Conservation (phyloP, 768 basidiomycete genomes). For the Dentipellis fragilis region DNA sequence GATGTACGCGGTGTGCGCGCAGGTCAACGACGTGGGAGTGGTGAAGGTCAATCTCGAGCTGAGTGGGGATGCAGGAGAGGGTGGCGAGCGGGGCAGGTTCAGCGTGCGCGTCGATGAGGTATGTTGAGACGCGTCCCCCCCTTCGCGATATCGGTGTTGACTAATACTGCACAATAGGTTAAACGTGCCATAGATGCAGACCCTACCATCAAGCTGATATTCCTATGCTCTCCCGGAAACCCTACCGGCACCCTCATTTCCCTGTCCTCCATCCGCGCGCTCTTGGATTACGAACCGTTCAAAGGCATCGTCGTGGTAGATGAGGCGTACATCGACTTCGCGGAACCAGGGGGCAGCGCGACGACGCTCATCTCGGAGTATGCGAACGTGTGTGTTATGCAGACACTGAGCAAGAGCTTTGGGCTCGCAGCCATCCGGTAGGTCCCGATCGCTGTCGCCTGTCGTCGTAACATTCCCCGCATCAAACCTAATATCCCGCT, state of each 20-base stretch:
- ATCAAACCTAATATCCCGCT: background rate
- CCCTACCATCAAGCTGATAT: slow-evolving; percentile 79
- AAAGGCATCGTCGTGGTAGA: slow-evolving; percentile 91
- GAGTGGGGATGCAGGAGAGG: slow-evolving; percentile 52
- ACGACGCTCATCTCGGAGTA: slow-evolving; percentile 68
- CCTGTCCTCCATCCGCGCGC: slow-evolving; percentile 49
- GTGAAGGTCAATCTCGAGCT: slow-evolving; percentile 68
- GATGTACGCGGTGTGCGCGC: slow-evolving; percentile 93
- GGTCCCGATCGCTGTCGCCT: no score
- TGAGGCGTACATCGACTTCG: slow-evolving; percentile 97
- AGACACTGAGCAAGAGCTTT: slow-evolving; percentile 94
- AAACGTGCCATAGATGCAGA: slow-evolving; percentile 60
- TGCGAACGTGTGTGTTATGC: slow-evolving; percentile 87
- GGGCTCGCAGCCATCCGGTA: slow-evolving; percentile 93
- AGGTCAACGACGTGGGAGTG: slow-evolving; percentile 86
- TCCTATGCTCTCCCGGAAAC: slow-evolving; percentile 96
- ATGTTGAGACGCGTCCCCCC: slow-evolving; percentile 14
- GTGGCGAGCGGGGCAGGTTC: slow-evolving; percentile 63
- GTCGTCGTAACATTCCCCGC: background rate
- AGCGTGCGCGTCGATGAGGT: slow-evolving; percentile 69
- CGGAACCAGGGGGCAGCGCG: slow-evolving; percentile 50
- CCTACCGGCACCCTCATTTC: slow-evolving; percentile 87
- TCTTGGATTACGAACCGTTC: slow-evolving; percentile 75
- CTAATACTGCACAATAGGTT: slow-evolving; percentile 35
- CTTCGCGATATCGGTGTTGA: background rate